Evolutionary conservation across 352 stramenopile species (phyloP), one percentile per base, ranked within the genome.

Genomic region (Phytophthora europaea): DNA sequence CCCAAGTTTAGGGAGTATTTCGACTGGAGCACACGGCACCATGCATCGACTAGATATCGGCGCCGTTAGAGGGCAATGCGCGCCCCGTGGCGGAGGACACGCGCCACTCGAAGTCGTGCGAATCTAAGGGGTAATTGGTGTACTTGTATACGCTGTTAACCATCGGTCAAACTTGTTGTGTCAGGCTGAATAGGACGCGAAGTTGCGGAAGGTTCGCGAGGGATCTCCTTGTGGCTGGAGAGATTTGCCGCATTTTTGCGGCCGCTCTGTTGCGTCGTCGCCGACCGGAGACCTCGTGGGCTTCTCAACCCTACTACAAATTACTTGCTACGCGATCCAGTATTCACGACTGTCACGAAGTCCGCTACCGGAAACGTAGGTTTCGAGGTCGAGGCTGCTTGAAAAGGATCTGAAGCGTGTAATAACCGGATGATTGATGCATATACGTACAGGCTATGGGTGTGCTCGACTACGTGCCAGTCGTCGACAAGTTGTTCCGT

Each of bases 281-380:
- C 33, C 77, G 83, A 66, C 60, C 78, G 18, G 81, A 90, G 43
- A 70, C 77, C 4, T 93, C 84, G 43, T 95, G 88, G 88, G 79
- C 80, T 96, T 33, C 79, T 96, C 6, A n/a, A n/a, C n/a, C n/a
- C n/a, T n/a, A n/a, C n/a, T n/a, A n/a, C n/a, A n/a, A n/a, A n/a
- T n/a, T 96, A 96, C 61, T 78, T 96, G 67, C 85, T 96, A 22
- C 88, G 89, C 53, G 89, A 96, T 54, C 89, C 89, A 7, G 74
- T 95, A 34, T 96, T 90, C 60, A 79, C 69, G 0, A 84, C 72
- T 4, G 79, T 93, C 59, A 96, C 89, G 15, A 89, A 90, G 61
- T 88, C 88, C 28, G 84, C 67, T 22, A 81, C 78, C 22, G 82
- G 88, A 73, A 90, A 93, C 74, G 81, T 94, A 79, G 9, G 6